Percentiles rank a stretch among this genome's conserved stretches.
Evolutionary conservation across 805 yeast genomes (phyloP).

Genomic region (Candida palmyrensis): DNA sequence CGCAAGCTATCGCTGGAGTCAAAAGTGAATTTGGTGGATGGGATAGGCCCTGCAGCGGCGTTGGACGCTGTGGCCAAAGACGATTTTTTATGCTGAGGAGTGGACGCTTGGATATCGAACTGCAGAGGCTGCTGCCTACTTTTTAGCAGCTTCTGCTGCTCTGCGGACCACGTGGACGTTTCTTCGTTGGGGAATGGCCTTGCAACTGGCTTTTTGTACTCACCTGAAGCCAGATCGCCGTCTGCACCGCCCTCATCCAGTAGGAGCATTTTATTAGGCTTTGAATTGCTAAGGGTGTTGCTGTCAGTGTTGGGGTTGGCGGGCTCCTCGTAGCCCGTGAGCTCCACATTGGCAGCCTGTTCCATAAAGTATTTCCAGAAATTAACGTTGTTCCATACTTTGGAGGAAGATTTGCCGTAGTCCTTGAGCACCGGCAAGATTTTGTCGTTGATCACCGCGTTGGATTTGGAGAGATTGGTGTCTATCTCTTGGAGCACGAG

Average conservation of each 20-base stretch:
- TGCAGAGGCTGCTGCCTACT: constrained; percentile 5
- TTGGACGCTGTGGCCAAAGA: no score
- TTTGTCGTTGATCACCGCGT: constrained; percentile 59
- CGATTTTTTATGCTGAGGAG: constrained; percentile 19
- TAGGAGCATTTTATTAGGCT: constrained; percentile 9
- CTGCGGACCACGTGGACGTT: constrained; percentile 33
- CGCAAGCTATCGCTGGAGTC: constrained; percentile 22
- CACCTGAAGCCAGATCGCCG: not conserved
- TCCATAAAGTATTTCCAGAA: constrained; percentile 81
- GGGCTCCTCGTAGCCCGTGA: constrained; percentile 48
- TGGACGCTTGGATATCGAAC: constrained; percentile 17
- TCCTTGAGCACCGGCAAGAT: constrained; percentile 63
- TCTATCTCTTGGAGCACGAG: constrained; percentile 75
- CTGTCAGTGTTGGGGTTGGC: constrained; percentile 15
- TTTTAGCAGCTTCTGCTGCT: no score
- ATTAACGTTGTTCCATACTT: constrained; percentile 60
- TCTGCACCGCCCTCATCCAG: constrained; percentile 12
- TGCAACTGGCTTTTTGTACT: constrained; percentile 15
- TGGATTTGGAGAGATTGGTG: constrained; percentile 62
- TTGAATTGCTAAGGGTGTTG: constrained; percentile 16
- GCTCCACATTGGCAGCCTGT: constrained; percentile 61
- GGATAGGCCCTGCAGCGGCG: no score
- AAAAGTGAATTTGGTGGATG: constrained; percentile 11
- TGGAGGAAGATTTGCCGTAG: constrained; percentile 53
- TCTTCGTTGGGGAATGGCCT: constrained; percentile 17